These are phyloP conservation scores for Sclerotinia glacialis DNA, from an alignment of 2,329 filamentous ascomycete genomes.

Conservation along the genomic window DNA sequence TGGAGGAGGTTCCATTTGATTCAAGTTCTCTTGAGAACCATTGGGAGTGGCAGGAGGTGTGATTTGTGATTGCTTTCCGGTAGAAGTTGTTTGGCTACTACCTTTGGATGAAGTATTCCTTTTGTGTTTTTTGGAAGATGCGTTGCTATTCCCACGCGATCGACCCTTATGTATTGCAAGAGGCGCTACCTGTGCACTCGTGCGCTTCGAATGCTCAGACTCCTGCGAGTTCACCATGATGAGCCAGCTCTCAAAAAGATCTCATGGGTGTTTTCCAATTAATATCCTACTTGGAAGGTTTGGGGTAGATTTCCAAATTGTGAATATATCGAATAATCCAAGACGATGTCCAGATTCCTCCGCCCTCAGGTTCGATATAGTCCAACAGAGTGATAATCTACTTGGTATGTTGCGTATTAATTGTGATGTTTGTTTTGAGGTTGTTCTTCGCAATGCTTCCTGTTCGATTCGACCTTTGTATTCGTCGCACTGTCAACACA, in stretches of 20 bases:
- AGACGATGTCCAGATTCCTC: not conserved
- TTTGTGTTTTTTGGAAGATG: slow-evolving; percentile 41
- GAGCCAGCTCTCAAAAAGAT: slow-evolving; percentile 20
- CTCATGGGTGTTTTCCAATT: slow-evolving; percentile 14
- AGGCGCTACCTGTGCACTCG: slow-evolving; percentile 61
- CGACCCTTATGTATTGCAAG: slow-evolving; percentile 51
- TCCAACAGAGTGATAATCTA: not conserved
- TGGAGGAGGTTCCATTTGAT: slow-evolving; percentile 46
- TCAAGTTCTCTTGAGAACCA: slow-evolving; percentile 57
- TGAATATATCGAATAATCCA: not conserved
- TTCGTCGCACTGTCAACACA: not conserved
- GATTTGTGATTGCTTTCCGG: slow-evolving; percentile 52
- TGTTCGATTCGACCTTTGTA: not conserved
- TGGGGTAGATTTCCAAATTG: not conserved
- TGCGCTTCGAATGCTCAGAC: slow-evolving; percentile 42
- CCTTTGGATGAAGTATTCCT: slow-evolving; percentile 46
- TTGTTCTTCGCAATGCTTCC: not conserved
- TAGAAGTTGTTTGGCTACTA: slow-evolving; percentile 33
- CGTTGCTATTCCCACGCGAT: slow-evolving; percentile 39
- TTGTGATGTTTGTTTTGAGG: not conserved
- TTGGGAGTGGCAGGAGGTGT: slow-evolving; percentile 76
- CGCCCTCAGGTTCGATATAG: not conserved
- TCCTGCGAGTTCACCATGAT: slow-evolving; percentile 38
- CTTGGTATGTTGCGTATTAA: not conserved
- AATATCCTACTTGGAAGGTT: not conserved